Base-by-base conservation (phyloP, 139 green algal genomes). In the Raphidocelis subcapitata region DNA sequence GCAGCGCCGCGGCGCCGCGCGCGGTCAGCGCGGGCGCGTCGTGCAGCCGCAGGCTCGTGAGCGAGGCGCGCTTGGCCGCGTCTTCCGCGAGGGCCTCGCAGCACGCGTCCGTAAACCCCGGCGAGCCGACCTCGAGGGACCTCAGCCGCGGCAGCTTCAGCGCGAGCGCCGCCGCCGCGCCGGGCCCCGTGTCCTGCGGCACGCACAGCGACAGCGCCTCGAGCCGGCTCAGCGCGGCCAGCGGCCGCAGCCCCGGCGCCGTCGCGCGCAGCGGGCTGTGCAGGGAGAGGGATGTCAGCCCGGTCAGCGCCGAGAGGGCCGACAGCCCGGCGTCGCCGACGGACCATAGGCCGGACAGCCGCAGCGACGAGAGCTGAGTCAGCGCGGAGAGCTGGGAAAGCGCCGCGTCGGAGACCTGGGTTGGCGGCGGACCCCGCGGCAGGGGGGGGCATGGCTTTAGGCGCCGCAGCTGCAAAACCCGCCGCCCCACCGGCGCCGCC, bases 281-380 rank as follows among this genome's bases (percentile, higher is more conserved):
- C 55, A 62, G 55, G 10, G 55, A 8, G n/a, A 62, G 55, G 10
- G n/a, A 8, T 12, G 55, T 62, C 10, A 62, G 55, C 10, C 26
- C 26, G 26, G 10, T 12, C n/a, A 62, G 55, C n/a, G 55, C 24
- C 10, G n/a, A 8, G 26, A 62, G 24, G n/a, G n/a, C 55, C 26
- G 10, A 8, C 5, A 62, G 55, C 20, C 70, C 70, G 37, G 29
- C 31, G 26, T 77, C 60, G 26, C 61, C 62, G 60, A 70, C 62
- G 2, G 70, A 69, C 70, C 70, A 77, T 12, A 77, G 35, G 16
- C 54, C 62, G 29, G 28, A 70, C 14, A 77, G 63, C 61, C 64
- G 69, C 4, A 77, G 47, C 31, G 35, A 52, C 32, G 44, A n/a
- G 3, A 77, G 26, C 3, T 47, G 32, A 8, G 32, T 70, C 24